phyloP scores from a whole-genome alignment of 1,139 yeast species.

The Sugiyamaella novakii region DNA sequence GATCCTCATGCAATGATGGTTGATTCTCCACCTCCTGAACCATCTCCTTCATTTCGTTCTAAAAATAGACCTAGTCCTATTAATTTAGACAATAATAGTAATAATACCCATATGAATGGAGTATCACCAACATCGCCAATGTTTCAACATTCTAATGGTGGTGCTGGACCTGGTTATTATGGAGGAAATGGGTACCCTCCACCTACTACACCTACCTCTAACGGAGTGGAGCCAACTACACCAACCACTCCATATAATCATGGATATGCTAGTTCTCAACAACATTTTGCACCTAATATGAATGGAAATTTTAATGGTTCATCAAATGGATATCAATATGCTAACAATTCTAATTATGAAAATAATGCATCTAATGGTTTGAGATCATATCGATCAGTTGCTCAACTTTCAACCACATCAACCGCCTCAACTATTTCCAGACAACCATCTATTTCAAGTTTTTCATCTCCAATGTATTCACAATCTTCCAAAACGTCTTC shows the following conservation, averaged over 20 bases:
- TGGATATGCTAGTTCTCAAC: conserved; percentile 10
- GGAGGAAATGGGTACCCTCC: conserved; percentile 18
- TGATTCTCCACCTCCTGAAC: conserved; percentile 19
- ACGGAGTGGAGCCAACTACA: conserved; percentile 16
- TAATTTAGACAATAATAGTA: conserved; percentile 12
- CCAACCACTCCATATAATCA: conserved; percentile 28
- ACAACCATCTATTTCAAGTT: conserved; percentile 30
- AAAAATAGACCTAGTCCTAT: conserved; percentile 28
- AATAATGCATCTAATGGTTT: conserved; percentile 7
- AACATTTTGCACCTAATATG: conserved; percentile 15
- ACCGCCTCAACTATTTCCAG: conserved; percentile 32
- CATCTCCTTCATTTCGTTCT: conserved; percentile 11
- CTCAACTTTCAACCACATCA: conserved; percentile 24
- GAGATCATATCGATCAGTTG: conserved; percentile 28
- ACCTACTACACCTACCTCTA: conserved; percentile 11
- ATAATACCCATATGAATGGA: not conserved
- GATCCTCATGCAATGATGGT: conserved; percentile 21
- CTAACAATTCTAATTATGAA: conserved; percentile 5
- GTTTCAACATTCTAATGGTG: conserved; percentile 18
- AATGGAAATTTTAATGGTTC: conserved; percentile 10
- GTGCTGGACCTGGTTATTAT: conserved; percentile 19
- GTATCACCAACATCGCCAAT: conserved; percentile 27
- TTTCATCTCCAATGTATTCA: conserved; percentile 34
- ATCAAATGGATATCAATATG: not conserved
- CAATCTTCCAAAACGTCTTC: conserved; percentile 33